Evolutionary conservation across 2,329 filamentous ascomycete species (phyloP), one percentile per base, ranked within the genome.

Genomic region (Botrytis pseudocinerea): DNA sequence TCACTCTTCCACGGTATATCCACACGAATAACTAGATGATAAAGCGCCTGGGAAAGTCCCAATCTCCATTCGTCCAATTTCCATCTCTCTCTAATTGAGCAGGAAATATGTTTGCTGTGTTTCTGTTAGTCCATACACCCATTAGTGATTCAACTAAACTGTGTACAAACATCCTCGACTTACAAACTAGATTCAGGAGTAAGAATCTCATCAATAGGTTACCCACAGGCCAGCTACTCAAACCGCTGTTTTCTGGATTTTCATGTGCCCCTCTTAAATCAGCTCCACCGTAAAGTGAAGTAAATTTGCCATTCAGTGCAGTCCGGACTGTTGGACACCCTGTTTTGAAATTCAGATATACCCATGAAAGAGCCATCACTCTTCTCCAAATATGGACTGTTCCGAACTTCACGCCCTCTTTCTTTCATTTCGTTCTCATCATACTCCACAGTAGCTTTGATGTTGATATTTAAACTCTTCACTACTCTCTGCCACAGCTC

Each of bases 381-480:
- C 4, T 63, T 63, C 40, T 42, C 35, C 32, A 18, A 63, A 10
- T 44, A 35, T 12, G 22, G 35, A 40, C 22, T 32, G 14, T 40
- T 22, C 28, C 40, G 35, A 40, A 25, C 18, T 16, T 35, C 61
- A 44, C 20, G 61, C 16, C n/a, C 61, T 16, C 61, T 44, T 63
- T 28, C 32, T 44, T 28, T 22, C 9, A 40, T 42, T 28, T 63
- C 63, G 25, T 66, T 28, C 63, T 66, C 42, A 40, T 32, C 28
- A 66, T 66, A 48, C 20, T n/a, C 63, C n/a, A 42, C 63, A 22
- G 28, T 46, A 46, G 8, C 20, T 28, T 66, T 66, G n/a, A 66
- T 10, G 12, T 18, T 32, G 28, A 66, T 44, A 32, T 32, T 48
- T 18, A 65, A 16, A 10, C 14, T 28, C 44, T 28, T n/a, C 18